phyloP scores from a whole-genome alignment of 257 asterid genomes.

The Forsythia viridissima region DNA sequence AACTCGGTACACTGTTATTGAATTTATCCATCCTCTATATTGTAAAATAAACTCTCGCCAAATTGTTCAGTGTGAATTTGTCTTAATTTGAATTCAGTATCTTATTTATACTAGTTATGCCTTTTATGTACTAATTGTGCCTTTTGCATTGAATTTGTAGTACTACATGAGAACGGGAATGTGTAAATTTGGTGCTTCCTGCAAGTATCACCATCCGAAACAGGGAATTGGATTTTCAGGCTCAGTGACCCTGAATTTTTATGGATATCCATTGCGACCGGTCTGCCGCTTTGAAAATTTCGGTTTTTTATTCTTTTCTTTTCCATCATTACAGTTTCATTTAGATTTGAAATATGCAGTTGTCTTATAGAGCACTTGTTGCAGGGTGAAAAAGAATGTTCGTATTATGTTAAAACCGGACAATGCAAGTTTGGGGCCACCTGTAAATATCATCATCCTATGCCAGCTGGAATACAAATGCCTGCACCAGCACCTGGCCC shows the following conservation, averaged over 20 bases:
- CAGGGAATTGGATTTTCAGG: conserved; percentile 71
- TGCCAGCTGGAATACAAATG: conserved; percentile 66
- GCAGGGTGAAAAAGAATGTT: conserved; percentile 97
- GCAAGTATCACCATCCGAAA: conserved; percentile 97
- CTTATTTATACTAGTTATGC: neutral
- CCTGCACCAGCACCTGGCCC: conserved; percentile 54
- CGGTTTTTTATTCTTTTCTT: conserved; percentile 14
- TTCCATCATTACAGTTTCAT: conserved; percentile 19
- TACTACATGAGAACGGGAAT: conserved; percentile 87
- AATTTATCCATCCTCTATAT: neutral
- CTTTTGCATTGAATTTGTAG: conserved; percentile 50
- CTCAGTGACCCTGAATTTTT: conserved; percentile 55
- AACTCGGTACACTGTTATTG: conserved; percentile 14
- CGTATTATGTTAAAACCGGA: conserved; percentile 82
- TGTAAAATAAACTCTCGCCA: neutral
- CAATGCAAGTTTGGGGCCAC: conserved; percentile 89
- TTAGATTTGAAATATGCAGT: conserved; percentile 14
- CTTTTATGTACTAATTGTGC: conserved; percentile 15
- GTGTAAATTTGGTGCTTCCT: conserved; percentile 92
- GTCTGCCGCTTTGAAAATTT: conserved; percentile 42
- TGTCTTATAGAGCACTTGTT: conserved; percentile 29
- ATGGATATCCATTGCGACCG: conserved; percentile 89
- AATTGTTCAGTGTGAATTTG: conserved; percentile 13
- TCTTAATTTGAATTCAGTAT: conserved; percentile 12
- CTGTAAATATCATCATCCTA: conserved; percentile 98